A percentile compares a stretch with the other conserved stretches of the same genome.
Evolutionary conservation across 2,329 filamentous ascomycete genomes (phyloP).

Genomic region (Fusarium ambrosium): DNA sequence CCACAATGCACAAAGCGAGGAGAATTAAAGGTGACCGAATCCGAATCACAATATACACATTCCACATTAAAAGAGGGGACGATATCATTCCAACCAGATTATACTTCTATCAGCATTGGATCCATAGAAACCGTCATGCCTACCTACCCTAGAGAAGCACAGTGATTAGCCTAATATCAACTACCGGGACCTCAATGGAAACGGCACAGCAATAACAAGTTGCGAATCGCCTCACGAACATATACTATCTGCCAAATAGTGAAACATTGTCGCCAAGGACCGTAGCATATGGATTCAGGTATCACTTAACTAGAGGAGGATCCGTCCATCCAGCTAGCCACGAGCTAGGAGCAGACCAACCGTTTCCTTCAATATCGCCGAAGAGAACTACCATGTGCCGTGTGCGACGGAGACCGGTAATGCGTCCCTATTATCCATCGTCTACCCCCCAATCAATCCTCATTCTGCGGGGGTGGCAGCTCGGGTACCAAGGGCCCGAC

Average conservation of each 20-base stretch:
- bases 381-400: not conserved
- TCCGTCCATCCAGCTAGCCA: not conserved
- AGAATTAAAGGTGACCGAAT: not conserved
- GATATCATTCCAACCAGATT: not conserved
- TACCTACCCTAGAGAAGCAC: conserved; percentile 1
- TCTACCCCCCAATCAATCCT: conserved; percentile 29
- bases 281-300: not conserved
- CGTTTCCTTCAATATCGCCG: not conserved
- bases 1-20: not conserved
- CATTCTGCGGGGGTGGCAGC: conserved; percentile 21
- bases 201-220: not conserved
- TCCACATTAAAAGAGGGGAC: not conserved
- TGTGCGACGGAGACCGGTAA: conserved; percentile 2
- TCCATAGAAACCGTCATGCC: not conserved
- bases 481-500: conserved; percentile 14
- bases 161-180: not conserved
- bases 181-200: not conserved
- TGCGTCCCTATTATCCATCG: conserved; percentile 2
- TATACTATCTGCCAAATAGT: not conserved
- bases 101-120: not conserved
- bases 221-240: not conserved
- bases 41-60: no score
- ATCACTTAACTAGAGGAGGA: not conserved
- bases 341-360: not conserved
- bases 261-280: not conserved